phyloP scores from a whole-genome alignment of 139 green algal species.

The Haematococcus sp. region DNA sequence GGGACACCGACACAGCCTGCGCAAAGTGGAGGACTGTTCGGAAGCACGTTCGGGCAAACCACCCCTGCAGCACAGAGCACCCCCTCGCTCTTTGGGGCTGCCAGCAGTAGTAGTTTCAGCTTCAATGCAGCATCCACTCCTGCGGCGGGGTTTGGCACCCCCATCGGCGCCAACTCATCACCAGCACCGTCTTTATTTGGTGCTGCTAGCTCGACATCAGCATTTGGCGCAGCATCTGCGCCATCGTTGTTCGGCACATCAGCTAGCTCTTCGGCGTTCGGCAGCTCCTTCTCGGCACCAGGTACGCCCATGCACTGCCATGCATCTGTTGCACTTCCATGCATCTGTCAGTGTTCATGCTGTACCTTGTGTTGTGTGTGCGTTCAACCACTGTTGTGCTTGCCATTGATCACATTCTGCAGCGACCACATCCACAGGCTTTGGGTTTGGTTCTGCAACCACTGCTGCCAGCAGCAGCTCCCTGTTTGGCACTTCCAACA shows the following conservation, averaged over 20 bases:
- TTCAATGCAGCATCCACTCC: conserved; percentile 12
- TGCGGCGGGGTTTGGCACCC: conserved; percentile 13
- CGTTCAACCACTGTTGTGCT: too few species aligned
- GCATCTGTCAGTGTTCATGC: too few species aligned
- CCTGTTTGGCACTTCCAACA: background rate
- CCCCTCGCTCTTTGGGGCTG: conserved; percentile 11
- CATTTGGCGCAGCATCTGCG: too few species aligned
- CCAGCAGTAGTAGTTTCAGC: conserved; percentile 2
- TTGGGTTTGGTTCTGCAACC: conserved; percentile 14
- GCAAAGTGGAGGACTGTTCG: background rate
- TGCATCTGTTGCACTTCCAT: too few species aligned
- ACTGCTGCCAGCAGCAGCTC: background rate
- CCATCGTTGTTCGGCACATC: too few species aligned
- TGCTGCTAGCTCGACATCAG: background rate
- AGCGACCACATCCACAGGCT: background rate
- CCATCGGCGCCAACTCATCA: background rate
- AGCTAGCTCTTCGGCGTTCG: too few species aligned
- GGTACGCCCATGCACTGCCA: too few species aligned
- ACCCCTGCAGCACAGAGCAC: background rate
- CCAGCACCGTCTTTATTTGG: conserved; percentile 13
- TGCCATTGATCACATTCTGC: too few species aligned
- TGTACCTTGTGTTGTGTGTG: too few species aligned
- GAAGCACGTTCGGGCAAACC: background rate
- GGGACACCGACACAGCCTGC: background rate
- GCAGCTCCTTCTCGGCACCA: too few species aligned